Base-by-base conservation (phyloP, 2,329 filamentous ascomycete species). In the Calonectria pseudoreteaudii region DNA sequence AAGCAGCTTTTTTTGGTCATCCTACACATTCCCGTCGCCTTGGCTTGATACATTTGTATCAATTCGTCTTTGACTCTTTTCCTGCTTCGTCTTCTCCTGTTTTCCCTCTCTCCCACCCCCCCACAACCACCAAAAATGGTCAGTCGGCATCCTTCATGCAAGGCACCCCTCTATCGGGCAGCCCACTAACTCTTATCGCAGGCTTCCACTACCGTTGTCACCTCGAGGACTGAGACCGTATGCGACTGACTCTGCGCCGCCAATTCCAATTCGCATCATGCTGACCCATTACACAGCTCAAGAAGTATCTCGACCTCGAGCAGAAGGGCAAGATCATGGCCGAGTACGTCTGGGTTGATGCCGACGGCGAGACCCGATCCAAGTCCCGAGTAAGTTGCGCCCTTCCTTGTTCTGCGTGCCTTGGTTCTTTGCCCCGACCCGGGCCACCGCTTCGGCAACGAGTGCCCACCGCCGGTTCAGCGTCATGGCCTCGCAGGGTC, bases 291-390 rank as follows among this genome's bases (percentile, higher is more conserved):
- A 69, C 77, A 82, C 86, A 98, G 95, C 93, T 98, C 86, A 89
- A 93, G 86, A 98, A 98, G 88, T 98, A 96, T 91, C 92, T 97
- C 88, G 90, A 90, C 83, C 94, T 98, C 82, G 93, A 95, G 86
- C 96, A 98, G 90, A 94, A 94, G 86, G 96, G 95, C 86, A 89
- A 88, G 81, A 90, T 97, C 84, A 97, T 98, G 87, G 96, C 95
- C 84, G 96, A 98, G 89, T 98, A 98, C 88, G 93, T 98, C 90
- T 98, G 96, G 96, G 94, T 98, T 85, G 96, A 98, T 84, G 90
- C 94, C 78, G 87, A 88, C 78, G 95, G 96, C 85, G 93, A 94
- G 83, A 91, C 94, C 81, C 95, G 97, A 83, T 98, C 95, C 85
- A 99, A 98, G 90, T 96, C 94, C 84, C 97, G 95, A 91, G 96